Evolutionary conservation across 2,329 filamentous ascomycete genomes (phyloP).

Genomic region (Hymenoscyphus fraxineus): DNA sequence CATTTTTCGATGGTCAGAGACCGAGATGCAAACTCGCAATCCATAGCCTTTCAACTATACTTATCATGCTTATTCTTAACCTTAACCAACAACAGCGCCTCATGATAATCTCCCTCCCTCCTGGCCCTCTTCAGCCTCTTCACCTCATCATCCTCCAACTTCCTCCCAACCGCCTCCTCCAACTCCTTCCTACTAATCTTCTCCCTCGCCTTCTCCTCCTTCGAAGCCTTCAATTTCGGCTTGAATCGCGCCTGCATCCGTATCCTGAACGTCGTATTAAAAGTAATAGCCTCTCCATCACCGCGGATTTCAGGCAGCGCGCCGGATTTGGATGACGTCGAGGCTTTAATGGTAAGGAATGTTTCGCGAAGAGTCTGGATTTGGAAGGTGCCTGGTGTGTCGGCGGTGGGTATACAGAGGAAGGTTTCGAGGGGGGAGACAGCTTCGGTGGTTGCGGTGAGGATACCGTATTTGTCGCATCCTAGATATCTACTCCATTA

Average conservation of each 20-base stretch:
- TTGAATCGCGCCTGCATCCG: slow-evolving; percentile 97
- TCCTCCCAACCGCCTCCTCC: slow-evolving; percentile 73
- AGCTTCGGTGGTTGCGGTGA: slow-evolving; percentile 75
- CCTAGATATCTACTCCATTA: slow-evolving; percentile 64
- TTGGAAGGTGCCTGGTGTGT: slow-evolving; percentile 68
- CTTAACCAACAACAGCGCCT: slow-evolving; percentile 79
- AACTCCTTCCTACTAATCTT: slow-evolving; percentile 85
- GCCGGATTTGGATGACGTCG: slow-evolving; percentile 43
- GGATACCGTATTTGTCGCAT: slow-evolving; percentile 77
- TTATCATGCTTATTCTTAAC: slow-evolving; percentile 94
- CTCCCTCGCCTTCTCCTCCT: slow-evolving; percentile 77
- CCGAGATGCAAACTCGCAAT: no score
- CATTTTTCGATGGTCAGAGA: no score
- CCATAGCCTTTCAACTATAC: slow-evolving; percentile 47
- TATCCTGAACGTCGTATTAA: slow-evolving; percentile 71
- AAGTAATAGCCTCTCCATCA: slow-evolving; percentile 64
- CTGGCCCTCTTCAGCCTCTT: slow-evolving; percentile 76
- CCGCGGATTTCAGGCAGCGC: slow-evolving; percentile 65
- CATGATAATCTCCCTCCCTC: slow-evolving; percentile 85
- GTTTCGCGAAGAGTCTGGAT: slow-evolving; percentile 70
- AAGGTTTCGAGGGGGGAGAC: slow-evolving; percentile 83
- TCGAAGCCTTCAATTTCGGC: slow-evolving; percentile 71
- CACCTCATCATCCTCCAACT: slow-evolving; percentile 81
- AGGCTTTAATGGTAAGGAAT: slow-evolving; percentile 61
- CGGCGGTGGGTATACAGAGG: slow-evolving; percentile 57